These are phyloP conservation scores for Hypericum perforatum DNA, from an alignment of 345 rosid genomes.

Conservation along the genomic window DNA sequence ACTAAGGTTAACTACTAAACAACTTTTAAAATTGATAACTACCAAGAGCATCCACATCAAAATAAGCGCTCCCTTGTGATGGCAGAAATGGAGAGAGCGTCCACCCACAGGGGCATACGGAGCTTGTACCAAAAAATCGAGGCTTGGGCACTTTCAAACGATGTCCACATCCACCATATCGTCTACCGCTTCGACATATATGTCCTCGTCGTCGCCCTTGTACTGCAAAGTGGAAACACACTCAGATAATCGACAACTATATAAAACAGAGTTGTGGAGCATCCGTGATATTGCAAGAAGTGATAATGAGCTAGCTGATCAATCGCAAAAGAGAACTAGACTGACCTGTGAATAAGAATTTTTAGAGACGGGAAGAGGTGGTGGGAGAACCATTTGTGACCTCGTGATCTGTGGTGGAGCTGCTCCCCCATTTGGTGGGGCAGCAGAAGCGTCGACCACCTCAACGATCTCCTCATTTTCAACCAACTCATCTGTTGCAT, in stretches of 20 bases:
- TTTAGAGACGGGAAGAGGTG: constrained; percentile 33
- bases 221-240: constrained; percentile 25
- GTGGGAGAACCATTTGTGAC: constrained; percentile 35
- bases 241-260: background rate
- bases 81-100: too few relatives aligned
- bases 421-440: constrained; percentile 9
- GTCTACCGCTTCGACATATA: constrained; percentile 27
- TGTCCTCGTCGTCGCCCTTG: constrained; percentile 33
- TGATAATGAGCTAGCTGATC: too few relatives aligned
- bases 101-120: too few relatives aligned
- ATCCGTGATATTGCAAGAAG: background rate
- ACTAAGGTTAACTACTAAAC: too few relatives aligned
- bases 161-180: constrained; percentile 25
- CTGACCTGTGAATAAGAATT: constrained; percentile 37
- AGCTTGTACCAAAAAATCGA: too few relatives aligned
- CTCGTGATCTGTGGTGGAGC: constrained; percentile 11
- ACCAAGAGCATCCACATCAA: too few relatives aligned
- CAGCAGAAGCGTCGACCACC: constrained; percentile 24
- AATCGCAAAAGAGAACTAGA: background rate
- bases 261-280: background rate
- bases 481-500: constrained; percentile 35
- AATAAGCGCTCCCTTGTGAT: too few relatives aligned
- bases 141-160: background rate
- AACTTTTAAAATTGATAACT: too few relatives aligned
- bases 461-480: constrained; percentile 43